These are phyloP conservation scores for Polytrichum formosum DNA, from an alignment of 225 moss, liverwort and hornwort species.

Conservation along the genomic window DNA sequence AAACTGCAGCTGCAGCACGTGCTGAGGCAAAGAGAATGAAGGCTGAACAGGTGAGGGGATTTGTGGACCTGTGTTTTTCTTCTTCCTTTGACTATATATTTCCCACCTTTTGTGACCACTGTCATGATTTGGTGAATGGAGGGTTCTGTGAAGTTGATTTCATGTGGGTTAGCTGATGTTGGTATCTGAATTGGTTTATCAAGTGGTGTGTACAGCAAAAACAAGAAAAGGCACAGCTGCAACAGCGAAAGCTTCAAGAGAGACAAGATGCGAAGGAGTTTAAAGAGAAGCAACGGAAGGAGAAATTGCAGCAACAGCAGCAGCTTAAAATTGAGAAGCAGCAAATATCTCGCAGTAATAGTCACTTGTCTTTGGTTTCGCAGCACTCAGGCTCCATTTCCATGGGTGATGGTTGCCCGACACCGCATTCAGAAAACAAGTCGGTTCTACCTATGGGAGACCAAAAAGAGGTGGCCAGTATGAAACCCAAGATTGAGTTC, in stretches of 20 bases:
- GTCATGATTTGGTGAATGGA: neutral
- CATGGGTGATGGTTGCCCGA: constrained; percentile 55
- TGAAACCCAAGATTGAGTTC: constrained; percentile 46
- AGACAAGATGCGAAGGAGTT: constrained; percentile 66
- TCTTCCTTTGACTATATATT: too few species aligned
- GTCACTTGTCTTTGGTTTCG: constrained; percentile 58
- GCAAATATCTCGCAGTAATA: constrained; percentile 47
- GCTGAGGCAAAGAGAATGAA: constrained; percentile 74
- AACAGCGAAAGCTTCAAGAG: constrained; percentile 66
- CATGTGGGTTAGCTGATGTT: neutral
- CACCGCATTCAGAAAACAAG: constrained; percentile 57
- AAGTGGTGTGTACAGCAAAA: constrained; percentile 28
- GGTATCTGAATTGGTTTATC: neutral
- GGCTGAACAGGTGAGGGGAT: constrained; percentile 43
- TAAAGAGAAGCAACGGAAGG: constrained; percentile 72
- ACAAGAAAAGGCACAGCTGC: constrained; percentile 63
- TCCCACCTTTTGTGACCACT: constrained; percentile 5
- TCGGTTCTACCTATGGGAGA: constrained; percentile 37
- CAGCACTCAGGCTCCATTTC: constrained; percentile 59
- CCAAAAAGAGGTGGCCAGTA: constrained; percentile 42
- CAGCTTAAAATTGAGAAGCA: constrained; percentile 76
- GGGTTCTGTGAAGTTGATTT: too few species aligned
- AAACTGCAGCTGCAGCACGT: constrained; percentile 63
- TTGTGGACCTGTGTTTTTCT: too few species aligned
- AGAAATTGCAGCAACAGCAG: constrained; percentile 66